Percentiles rank a stretch among this genome's conserved stretches.
Conservation (phyloP, 345 rosid species). For the Eucalyptus marginata region DNA sequence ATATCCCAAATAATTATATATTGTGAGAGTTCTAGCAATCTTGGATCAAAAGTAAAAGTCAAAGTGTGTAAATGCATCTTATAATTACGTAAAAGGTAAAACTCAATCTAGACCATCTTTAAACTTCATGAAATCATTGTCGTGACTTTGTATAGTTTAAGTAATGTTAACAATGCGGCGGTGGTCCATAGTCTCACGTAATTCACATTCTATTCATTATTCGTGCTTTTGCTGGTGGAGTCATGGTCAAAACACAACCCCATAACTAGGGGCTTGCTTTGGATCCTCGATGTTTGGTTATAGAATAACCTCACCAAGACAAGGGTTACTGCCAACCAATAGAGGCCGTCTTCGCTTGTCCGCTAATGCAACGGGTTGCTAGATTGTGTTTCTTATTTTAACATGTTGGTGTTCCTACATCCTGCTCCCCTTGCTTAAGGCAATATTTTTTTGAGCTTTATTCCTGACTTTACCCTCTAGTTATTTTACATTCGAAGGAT, state of each 20-base stretch:
- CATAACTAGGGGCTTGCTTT: too few relatives aligned
- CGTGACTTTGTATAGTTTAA: not conserved
- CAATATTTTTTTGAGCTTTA: too few relatives aligned
- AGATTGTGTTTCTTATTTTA: too few relatives aligned
- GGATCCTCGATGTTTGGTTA: too few relatives aligned
- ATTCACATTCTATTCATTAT: not conserved
- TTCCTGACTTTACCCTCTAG: too few relatives aligned
- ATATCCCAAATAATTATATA: not conserved
- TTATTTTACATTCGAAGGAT: too few relatives aligned
- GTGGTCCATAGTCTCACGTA: not conserved
- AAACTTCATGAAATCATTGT: too few relatives aligned
- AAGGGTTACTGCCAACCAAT: too few relatives aligned
- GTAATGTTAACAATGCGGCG: not conserved
- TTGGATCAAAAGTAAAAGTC: not conserved
- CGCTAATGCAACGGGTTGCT: fast-evolving
- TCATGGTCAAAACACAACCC: not conserved
- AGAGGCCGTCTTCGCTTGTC: too few relatives aligned
- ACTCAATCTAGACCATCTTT: not conserved
- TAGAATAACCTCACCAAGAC: too few relatives aligned
- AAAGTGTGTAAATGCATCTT: not conserved
- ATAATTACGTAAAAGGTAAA: not conserved
- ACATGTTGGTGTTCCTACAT: fast-evolving
- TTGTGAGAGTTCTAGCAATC: not conserved
- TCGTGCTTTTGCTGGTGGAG: not conserved
- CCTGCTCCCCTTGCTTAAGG: fast-evolving